Percentiles rank a stretch among this genome's conserved stretches.
These are phyloP conservation scores for Chionographis japonica DNA, from an alignment of 106 monocot genomes.

Conservation along the genomic window DNA sequence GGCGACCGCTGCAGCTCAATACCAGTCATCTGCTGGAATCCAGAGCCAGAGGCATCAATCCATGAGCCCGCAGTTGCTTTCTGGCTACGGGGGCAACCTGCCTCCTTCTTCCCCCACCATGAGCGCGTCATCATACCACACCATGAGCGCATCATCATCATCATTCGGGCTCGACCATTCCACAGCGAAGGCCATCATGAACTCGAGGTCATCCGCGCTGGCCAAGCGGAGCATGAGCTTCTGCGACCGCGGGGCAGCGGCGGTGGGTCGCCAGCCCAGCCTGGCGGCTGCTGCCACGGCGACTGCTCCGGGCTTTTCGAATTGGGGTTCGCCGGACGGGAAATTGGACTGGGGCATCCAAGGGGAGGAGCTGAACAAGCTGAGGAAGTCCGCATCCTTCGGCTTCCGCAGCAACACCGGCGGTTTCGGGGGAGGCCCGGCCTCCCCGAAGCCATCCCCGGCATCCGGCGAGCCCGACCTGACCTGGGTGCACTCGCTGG, in stretches of 20 bases:
- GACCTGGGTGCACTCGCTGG: conserved; percentile 68
- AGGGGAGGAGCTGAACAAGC: conserved; percentile 81
- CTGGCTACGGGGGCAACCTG: conserved; percentile 28
- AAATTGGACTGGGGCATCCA: conserved; percentile 87
- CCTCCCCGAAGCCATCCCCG: background rate
- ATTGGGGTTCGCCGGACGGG: conserved; percentile 68
- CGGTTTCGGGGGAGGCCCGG: background rate
- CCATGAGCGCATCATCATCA: conserved; percentile 12
- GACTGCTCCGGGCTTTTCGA: conserved; percentile 17
- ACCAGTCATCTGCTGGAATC: conserved; percentile 18
- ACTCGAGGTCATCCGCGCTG: conserved; percentile 61
- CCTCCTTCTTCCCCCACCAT: conserved; percentile 29
- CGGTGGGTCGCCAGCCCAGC: conserved; percentile 11
- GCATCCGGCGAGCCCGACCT: conserved; percentile 50
- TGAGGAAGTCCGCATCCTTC: conserved; percentile 75
- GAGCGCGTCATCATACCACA: background rate
- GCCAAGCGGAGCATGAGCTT: conserved; percentile 94
- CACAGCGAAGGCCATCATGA: conserved; percentile 77
- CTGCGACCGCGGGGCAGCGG: conserved; percentile 46
- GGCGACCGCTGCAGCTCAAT: conserved; percentile 9
- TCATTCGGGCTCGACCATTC: conserved; percentile 55
- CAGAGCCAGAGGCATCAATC: conserved; percentile 22
- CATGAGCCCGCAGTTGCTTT: conserved; percentile 35
- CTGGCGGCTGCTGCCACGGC: conserved; percentile 9
- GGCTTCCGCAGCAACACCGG: conserved; percentile 30